Evolutionary conservation across 768 basidiomycete species (phyloP).

Genomic region (Naganishia randhawae): DNA sequence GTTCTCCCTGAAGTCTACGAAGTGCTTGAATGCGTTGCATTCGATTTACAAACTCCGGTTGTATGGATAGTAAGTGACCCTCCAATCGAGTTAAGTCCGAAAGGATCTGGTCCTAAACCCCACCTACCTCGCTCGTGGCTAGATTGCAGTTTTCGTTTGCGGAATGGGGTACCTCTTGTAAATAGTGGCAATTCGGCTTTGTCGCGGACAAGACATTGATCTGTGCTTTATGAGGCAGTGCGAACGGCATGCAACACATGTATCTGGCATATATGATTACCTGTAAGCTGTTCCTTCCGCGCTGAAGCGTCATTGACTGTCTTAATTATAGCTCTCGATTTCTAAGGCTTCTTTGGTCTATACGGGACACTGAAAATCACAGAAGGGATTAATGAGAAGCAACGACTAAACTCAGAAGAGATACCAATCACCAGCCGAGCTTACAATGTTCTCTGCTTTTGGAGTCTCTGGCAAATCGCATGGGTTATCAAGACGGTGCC

Average conservation of each 20-base stretch:
- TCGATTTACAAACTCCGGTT: neutral
- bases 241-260: neutral
- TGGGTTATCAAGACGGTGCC: conserved; percentile 2
- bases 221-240: neutral
- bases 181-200: neutral
- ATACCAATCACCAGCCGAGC: neutral
- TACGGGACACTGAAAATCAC: neutral
- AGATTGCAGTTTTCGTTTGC: neutral
- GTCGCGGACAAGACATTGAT: neutral
- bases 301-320: neutral
- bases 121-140: neutral
- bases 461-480: conserved; percentile 3
- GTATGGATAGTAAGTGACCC: neutral
- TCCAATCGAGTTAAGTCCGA: neutral
- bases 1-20: neutral
- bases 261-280: neutral
- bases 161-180: neutral
- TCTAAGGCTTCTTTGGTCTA: neutral
- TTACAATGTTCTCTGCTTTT: conserved; percentile 11
- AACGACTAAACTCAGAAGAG: neutral
- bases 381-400: neutral
- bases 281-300: neutral
- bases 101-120: neutral
- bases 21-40: conserved; percentile 1
- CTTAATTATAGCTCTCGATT: neutral